Base-by-base conservation (phyloP, 352 stramenopile species). In the Globisporangium nodosum region DNA sequence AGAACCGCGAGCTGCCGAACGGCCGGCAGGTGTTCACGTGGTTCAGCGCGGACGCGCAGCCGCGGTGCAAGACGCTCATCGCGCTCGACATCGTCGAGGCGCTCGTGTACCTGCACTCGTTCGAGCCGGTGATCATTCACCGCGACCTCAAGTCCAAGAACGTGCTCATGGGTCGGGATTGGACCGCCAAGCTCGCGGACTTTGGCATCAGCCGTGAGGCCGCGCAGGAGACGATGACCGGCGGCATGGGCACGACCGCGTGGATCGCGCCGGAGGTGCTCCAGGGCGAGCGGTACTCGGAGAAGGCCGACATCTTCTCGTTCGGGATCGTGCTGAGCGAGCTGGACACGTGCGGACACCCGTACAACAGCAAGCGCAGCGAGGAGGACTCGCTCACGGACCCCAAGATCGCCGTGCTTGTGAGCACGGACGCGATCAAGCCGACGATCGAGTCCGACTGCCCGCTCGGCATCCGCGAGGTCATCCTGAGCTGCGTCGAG, bases 61-160 rank as follows among this genome's bases (percentile, higher is more conserved):
- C 55, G 35, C 55, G 55, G 12, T 54, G 21, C 57, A 88, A 88
- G 61, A 55, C 71, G 20, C 53, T 70, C 20, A 40, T 84, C 9
- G 71, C 76, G 4, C 63, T 75, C 11, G 74, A 87, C 46, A 65
- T 85, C 5, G 66, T 66, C 8, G 72, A 82, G 54, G 74, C 70
- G 53, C 64, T 83, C 4, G 71, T 75, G 31, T 83, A 83, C 33
- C 27, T 83, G 31, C 70, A 83, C 24, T 87, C 74, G 56, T 84
- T 87, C 67, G 53, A 56, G 35, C 50, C 33, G 16, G 68, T 72
- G 42, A 79, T 86, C 53, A 74, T 83, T 43, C 74, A 83, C 48
- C 74, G 74, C 24, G 71, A 83, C 51, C 58, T 83, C 47, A 83
- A 83, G 65, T 56, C 61, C 1, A 74, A 70, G 43, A 88, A 82